Conservation (phyloP, 352 stramenopile species). For the Phytopythium helicoides region DNA sequence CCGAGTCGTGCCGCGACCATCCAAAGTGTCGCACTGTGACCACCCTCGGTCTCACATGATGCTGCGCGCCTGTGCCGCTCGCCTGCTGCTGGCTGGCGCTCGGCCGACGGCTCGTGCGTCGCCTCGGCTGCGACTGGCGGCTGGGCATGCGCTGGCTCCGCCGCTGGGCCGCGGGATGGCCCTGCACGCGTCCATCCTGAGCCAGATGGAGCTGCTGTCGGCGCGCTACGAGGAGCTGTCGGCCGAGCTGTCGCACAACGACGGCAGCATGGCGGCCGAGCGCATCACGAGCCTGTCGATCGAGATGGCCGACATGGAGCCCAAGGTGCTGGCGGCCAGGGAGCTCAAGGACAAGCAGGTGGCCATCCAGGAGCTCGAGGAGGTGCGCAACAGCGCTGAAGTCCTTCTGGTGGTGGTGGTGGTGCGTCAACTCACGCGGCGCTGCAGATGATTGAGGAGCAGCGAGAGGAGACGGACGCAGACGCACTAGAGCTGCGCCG, state of each 20-base stretch:
- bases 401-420: too few relatives aligned
- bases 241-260: slow-evolving; percentile 63
- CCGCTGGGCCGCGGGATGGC: slow-evolving; percentile 42
- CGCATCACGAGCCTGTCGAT: slow-evolving; percentile 82
- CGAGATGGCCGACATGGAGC: slow-evolving; percentile 80
- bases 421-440: too few relatives aligned
- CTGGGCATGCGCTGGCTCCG: neutral
- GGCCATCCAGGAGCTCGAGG: slow-evolving; percentile 88
- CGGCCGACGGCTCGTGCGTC: too few relatives aligned
- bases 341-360: slow-evolving; percentile 88
- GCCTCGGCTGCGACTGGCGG: too few relatives aligned
- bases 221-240: slow-evolving; percentile 65
- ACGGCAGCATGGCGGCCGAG: slow-evolving; percentile 67
- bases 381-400: slow-evolving; percentile 31
- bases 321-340: slow-evolving; percentile 60
- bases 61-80: too few relatives aligned
- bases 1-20: too few relatives aligned
- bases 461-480: slow-evolving; percentile 36
- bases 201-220: slow-evolving; percentile 62
- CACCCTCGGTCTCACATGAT: too few relatives aligned
- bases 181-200: slow-evolving; percentile 73
- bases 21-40: too few relatives aligned
- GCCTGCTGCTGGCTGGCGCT: too few relatives aligned
- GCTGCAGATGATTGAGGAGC: slow-evolving; percentile 72
- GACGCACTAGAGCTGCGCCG: slow-evolving; percentile 65